These are phyloP conservation scores for Stentor coeruleus DNA, from an alignment of 73 alveolate species.

Conservation along the genomic window DNA sequence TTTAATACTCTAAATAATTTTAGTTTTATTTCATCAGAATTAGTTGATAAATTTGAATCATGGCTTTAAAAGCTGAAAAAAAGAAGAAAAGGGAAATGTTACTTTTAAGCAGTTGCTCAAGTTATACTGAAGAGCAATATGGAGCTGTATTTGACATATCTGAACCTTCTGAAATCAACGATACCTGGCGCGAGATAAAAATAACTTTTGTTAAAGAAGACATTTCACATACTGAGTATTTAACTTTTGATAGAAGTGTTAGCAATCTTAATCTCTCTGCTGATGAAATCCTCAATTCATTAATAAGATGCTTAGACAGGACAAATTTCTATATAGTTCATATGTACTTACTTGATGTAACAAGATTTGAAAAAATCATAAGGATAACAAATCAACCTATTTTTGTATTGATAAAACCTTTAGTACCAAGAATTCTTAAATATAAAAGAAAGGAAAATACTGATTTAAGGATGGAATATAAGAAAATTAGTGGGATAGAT, in stretches of 20 bases:
- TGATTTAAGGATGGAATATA: neutral
- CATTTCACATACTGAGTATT: neutral
- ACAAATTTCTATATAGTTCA: neutral
- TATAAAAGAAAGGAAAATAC: neutral
- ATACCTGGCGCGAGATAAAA: neutral
- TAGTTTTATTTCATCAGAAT: no score
- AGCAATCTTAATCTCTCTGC: neutral
- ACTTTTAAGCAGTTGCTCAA: no score
- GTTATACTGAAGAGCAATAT: no score
- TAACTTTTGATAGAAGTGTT: neutral
- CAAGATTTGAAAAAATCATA: neutral
- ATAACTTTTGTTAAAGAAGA: neutral
- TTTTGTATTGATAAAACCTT: neutral
- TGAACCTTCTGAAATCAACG: neutral
- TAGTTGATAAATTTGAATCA: no score
- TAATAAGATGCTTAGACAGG: neutral
- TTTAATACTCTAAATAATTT: no score
- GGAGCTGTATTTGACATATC: neutral
- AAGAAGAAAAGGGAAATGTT: no score
- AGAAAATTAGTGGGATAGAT: neutral
- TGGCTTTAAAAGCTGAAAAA: no score
- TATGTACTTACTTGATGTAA: neutral
- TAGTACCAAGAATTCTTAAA: neutral
- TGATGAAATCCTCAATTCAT: neutral
- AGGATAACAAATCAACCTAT: neutral